phyloP scores from a whole-genome alignment of 2,329 filamentous ascomycete species.

The Aspergillus pseudoviridinutans region DNA sequence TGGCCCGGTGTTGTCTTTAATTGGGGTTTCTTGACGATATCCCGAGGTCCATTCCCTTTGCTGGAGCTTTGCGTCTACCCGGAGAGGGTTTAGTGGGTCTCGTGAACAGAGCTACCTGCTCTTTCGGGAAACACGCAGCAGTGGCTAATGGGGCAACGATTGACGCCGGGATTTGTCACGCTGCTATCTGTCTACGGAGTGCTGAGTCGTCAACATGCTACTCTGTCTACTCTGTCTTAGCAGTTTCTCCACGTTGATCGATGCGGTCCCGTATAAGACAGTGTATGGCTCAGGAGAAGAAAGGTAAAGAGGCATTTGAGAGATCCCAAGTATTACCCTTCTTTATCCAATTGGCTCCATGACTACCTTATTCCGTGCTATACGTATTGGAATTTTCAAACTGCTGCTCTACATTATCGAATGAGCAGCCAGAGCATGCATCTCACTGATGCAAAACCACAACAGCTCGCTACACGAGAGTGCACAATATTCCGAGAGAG shows the following conservation, averaged over 20 bases:
- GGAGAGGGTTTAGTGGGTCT: neutral
- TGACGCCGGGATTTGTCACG: slow-evolving; percentile 14
- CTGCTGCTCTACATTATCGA: neutral
- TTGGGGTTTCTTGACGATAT: neutral
- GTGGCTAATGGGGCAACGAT: slow-evolving; percentile 13
- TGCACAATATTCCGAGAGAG: slow-evolving; percentile 17
- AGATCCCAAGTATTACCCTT: neutral
- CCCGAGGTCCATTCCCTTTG: neutral
- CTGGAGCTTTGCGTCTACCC: neutral
- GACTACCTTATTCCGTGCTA: neutral
- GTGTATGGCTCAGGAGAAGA: neutral
- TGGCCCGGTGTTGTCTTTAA: too few species aligned
- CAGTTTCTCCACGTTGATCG: neutral
- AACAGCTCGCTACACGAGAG: slow-evolving; percentile 4
- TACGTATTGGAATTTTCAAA: neutral
- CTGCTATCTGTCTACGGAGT: slow-evolving; percentile 1
- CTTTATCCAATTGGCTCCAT: neutral
- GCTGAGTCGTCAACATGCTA: neutral
- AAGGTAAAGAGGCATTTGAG: neutral
- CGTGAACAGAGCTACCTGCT: slow-evolving; percentile 4
- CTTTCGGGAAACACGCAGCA: slow-evolving; percentile 16
- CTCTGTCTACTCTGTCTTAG: neutral
- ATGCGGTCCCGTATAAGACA: neutral
- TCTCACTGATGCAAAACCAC: slow-evolving; percentile 1
- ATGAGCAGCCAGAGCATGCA: neutral